Evolutionary conservation across 2,329 filamentous ascomycete genomes (phyloP), one percentile per base, ranked within the genome.

Genomic region (Scedosporium apiospermum): DNA sequence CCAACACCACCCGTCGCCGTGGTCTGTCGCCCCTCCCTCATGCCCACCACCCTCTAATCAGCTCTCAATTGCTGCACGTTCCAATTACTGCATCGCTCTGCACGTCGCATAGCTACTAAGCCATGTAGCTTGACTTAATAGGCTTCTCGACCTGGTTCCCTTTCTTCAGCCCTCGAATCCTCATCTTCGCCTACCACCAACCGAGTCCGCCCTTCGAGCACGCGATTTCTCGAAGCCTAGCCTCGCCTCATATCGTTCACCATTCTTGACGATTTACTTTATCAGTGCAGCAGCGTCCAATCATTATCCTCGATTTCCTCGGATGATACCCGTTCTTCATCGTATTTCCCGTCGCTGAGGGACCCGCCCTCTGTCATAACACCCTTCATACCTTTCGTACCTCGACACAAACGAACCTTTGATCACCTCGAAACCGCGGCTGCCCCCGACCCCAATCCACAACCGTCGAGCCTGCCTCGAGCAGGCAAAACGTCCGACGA

Each of bases 401-500:
- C 18, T 62, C 46, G 16, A 18, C 49, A 23, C n/a, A 41, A 16
- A 7, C 18, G 26, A 42, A 16, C 14, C 51, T 16, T n/a, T 55
- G n/a, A 7, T 5, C 18, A 4, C 44, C 58, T 53, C 44, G 7
- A 44, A 46, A 6, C 14, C 21, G 38, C 38, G 41, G 21, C 58
- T 60, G 38, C 10, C 49, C 23, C 49, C 38, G 57, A 44, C 18
- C 18, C 12, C n/a, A 12, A 23, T 23, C 12, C 14, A 10, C 6
- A 27, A 18, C 38, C 30, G 23, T 34, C 60, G 38, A 21, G 53
- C 51, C 60, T 62, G 60, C 53, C 60, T 62, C 60, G 60, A n/a
- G 60, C 60, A 49, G 62, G 44, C 62, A 55, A 27, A 9, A 49
- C 6, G 16, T 18, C 60, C 65, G 60, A n/a, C 65, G 65, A 69